Evolutionary conservation across 2,329 filamentous ascomycete genomes (phyloP), one percentile per base, ranked within the genome.

Genomic region (Aspergillus ruber): DNA sequence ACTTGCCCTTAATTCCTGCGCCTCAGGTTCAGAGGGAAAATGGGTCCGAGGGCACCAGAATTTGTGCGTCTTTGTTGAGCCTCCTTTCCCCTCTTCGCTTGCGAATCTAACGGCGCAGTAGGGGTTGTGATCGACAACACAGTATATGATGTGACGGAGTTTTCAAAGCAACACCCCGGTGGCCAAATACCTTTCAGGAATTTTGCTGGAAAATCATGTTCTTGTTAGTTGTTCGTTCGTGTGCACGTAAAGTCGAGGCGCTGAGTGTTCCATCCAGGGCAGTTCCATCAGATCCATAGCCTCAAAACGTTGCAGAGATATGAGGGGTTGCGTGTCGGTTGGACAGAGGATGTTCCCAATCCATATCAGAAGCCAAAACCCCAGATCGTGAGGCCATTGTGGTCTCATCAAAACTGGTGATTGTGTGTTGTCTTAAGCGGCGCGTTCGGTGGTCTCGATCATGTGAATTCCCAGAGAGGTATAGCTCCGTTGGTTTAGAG

Each of bases 91-190:
- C 18, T 12, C 39, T 27, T 27, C 25, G 25, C 25, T 43, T 32
- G 20, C 12, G 10, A 29, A 23, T 32, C 8, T 29, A 9, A 17
- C 10, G 13, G 15, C 6, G 10, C 12, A 15, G 6, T 12, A 43
- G 42, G 42, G 42, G 18, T 43, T n/a, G 42, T 43, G 10, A 43
- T 43, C 29, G 42, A 43, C 17, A 23, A 43, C 13, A 21, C 35
- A 17, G 42, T 43, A 3, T 43, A 43, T 13, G 42, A 43, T 21
- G 42, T 43, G 27, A 43, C 42, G 10, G 42, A 33, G 4, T 43
- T 43, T 29, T 17, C 17, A 9, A 29, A 20, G 7, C 42, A 18
- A 25, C 42, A 43, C 6, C 42, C 42, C 12, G 42, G 42, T 2
- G 42, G 42, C 6, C 21, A 20, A n/a, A 21, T 18, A 1, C 42